Evolutionary conservation across 1,284 basidiomycete species (phyloP).

Genomic region (Cystodermella granulosa): DNA sequence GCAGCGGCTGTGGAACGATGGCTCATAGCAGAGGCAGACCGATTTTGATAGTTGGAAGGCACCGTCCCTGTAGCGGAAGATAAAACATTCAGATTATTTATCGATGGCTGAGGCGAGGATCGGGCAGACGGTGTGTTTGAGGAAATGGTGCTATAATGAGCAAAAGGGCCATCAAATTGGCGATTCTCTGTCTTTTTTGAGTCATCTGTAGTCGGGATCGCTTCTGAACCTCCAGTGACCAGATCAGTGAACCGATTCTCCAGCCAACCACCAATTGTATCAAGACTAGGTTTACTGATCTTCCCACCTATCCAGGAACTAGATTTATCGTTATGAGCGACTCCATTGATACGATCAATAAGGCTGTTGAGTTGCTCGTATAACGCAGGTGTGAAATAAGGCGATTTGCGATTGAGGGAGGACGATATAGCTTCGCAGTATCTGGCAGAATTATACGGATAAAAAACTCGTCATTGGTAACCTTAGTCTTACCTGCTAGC

Average conservation of each 20-base stretch:
- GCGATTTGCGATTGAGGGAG: constrained; percentile 61
- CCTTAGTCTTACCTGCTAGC: constrained; percentile 59
- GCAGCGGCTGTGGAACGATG: no score
- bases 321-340: constrained; percentile 66
- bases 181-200: constrained; percentile 41
- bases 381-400: constrained; percentile 64
- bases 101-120: constrained; percentile 65
- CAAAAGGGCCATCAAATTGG: constrained; percentile 76
- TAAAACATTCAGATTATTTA: constrained; percentile 43
- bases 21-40: constrained; percentile 68
- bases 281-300: constrained; percentile 82
- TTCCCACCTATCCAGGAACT: constrained; percentile 80
- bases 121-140: constrained; percentile 68
- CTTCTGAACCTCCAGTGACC: constrained; percentile 82
- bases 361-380: constrained; percentile 77
- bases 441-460: no score
- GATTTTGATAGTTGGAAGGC: no score
- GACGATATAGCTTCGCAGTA: constrained; percentile 91
- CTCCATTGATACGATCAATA: constrained; percentile 75
- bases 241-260: constrained; percentile 95
- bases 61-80: constrained; percentile 35
- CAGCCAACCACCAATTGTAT: constrained; percentile 88
- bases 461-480: constrained; percentile 4
- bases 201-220: constrained; percentile 39
- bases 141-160: constrained; percentile 91